A percentile compares a stretch with the other conserved stretches of the same genome.
These are phyloP conservation scores for Ochetophila trinervis DNA, from an alignment of 306 rosid genomes.

Conservation along the genomic window DNA sequence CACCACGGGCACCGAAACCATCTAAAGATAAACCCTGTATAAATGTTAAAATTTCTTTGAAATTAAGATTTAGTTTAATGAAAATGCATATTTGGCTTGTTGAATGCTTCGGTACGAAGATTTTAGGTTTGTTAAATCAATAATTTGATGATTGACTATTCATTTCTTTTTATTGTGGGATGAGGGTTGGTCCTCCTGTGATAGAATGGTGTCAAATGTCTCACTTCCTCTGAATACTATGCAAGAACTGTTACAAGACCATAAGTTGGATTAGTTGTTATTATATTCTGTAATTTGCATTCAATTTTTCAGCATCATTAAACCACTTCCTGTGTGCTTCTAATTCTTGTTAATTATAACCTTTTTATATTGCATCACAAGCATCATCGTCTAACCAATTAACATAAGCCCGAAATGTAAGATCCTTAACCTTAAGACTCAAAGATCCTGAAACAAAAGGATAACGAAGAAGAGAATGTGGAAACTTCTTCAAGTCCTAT, in stretches of 20 bases:
- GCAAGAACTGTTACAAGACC: background rate
- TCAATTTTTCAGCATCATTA: background rate
- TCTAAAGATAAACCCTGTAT: too few species aligned
- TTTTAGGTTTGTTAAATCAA: too few species aligned
- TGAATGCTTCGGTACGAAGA: too few species aligned
- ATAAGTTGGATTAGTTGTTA: background rate
- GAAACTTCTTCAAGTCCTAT: background rate
- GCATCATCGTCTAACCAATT: constrained; percentile 39
- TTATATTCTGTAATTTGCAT: background rate
- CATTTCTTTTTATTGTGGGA: too few species aligned
- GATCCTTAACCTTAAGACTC: constrained; percentile 51
- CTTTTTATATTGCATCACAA: constrained; percentile 32
- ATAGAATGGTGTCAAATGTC: too few species aligned
- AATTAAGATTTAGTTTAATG: too few species aligned
- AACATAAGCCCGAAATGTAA: constrained; percentile 50
- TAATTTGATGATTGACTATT: too few species aligned
- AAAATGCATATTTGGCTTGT: too few species aligned
- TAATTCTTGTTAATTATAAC: constrained; percentile 15
- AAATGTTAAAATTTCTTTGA: too few species aligned
- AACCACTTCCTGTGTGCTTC: constrained; percentile 3
- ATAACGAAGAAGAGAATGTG: background rate
- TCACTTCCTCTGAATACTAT: background rate
- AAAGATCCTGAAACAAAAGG: constrained; percentile 52
- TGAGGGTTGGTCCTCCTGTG: too few species aligned
- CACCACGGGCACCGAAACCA: too few species aligned